Percentiles rank a stretch among this genome's conserved stretches.
These are phyloP conservation scores for Fusarium ambrosium DNA, from an alignment of 2,329 filamentous ascomycete species.

Conservation along the genomic window DNA sequence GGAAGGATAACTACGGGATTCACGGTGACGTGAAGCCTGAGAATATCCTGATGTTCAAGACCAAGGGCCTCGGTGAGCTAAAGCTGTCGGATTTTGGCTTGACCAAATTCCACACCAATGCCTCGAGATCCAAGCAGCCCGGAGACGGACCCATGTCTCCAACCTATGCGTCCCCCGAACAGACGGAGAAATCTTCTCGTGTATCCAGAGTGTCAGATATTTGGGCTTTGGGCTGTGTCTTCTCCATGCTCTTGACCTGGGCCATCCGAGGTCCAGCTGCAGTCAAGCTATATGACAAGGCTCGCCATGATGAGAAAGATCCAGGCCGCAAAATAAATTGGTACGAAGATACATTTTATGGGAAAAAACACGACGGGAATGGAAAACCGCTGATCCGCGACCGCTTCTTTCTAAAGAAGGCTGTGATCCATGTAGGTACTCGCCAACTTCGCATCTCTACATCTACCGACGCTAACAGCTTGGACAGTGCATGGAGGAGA, in stretches of 20 bases:
- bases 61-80: neutral
- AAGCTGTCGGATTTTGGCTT: constrained; percentile 15
- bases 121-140: neutral
- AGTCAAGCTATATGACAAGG: neutral
- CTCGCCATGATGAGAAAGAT: neutral
- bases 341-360: neutral
- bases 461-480: neutral
- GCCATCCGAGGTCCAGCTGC: neutral
- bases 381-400: no score
- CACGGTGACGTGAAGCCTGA: constrained; percentile 8
- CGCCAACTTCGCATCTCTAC: neutral
- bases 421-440: neutral
- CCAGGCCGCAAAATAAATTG: neutral
- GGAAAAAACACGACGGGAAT: neutral
- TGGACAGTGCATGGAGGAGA: neutral
- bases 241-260: constrained; percentile 8
- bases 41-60: neutral
- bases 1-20: neutral
- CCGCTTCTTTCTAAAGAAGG: neutral
- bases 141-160: neutral
- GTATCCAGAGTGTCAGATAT: neutral
- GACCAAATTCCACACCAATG: neutral
- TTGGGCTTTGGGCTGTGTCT: constrained; percentile 15
- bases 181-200: fast-evolving
- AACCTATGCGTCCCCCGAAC: neutral